A percentile compares a stretch with the other conserved stretches of the same genome.
Evolutionary conservation across 768 basidiomycete genomes (phyloP).

Genomic region (Tylopilus rubrobrunneus): DNA sequence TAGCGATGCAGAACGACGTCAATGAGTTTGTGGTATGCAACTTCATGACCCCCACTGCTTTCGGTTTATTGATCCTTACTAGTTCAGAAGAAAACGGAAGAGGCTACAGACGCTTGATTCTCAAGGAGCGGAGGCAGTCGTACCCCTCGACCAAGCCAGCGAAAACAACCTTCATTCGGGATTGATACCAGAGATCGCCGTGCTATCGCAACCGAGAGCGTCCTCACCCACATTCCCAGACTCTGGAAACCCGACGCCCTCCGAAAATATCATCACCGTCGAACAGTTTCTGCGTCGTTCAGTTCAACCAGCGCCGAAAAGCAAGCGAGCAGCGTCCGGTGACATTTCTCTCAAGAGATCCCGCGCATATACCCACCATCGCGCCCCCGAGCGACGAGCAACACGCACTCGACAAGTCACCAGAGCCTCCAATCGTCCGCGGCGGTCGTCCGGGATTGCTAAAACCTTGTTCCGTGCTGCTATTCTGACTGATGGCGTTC

Average conservation of each 20-base stretch:
- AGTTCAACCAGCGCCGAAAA: background rate
- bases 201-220: constrained; percentile 7
- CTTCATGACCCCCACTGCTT: background rate
- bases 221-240: background rate
- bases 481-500: constrained; percentile 26
- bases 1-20: constrained; percentile 7
- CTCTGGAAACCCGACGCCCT: background rate
- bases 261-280: constrained; percentile 20
- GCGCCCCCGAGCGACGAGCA: background rate
- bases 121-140: background rate
- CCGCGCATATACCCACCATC: constrained; percentile 20
- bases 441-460: constrained; percentile 4
- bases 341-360: background rate
- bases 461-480: constrained; percentile 23
- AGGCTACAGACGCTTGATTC: constrained; percentile 9
- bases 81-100: constrained; percentile 28
- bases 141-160: background rate
- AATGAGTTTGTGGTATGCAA: constrained; percentile 26
- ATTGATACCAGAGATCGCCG: constrained; percentile 19
- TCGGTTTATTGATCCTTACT: background rate
- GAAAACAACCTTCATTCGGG: background rate
- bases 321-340: background rate
- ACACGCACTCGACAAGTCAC: background rate
- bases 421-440: background rate
- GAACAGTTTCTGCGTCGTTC: constrained; percentile 23